Evolutionary conservation across 768 basidiomycete genomes (phyloP), one percentile per base, ranked within the genome.

Genomic region (Tylopilus balloui): DNA sequence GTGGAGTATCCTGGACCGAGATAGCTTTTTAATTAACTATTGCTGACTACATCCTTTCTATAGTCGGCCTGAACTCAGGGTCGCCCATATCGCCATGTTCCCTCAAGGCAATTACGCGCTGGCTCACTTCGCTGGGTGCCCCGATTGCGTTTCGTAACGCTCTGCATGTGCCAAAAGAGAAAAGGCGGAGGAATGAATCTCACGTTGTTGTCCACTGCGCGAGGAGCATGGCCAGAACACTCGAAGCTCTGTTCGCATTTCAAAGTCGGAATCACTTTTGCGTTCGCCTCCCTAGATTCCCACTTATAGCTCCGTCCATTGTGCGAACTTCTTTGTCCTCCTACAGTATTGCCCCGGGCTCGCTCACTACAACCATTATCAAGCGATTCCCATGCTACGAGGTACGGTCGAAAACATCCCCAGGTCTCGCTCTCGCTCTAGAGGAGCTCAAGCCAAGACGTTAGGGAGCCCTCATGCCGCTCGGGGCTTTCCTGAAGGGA

Each of bases 101-200:
- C 65, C 65, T 63, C 67, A 58, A 69, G 65, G 65, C 67, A 60
- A 57, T 56, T 69, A 69, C 58, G 65, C 67, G 63, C 65, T 67
- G 65, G 64, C 29, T 65, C 65, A 62, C 51, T 65, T 67, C 67
- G 65, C 67, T 67, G 67, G 57, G 65, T 69, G 50, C 42, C 55
- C 58, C 67, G 63, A 65, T 60, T 51, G 49, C 60, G 53, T 69
- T 55, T 60, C 65, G 65, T 69, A 64, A 69, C 58, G 23, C 52
- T 43, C 55, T 48, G 58, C 63, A 55, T 66, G 65, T 69, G 56
- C 58, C 54, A 48, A 55, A 45, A 54, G 53, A 62, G 52, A 67
- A 58, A 68, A 48, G 23, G 57, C 62, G 54, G 60, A 58, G 55
- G 63, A 63, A 67, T 69, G 67, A 66, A 69, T 67, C 63, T 67